Evolutionary conservation across 2,329 filamentous ascomycete species (phyloP).

Genomic region (Trichoderma lentiforme): DNA sequence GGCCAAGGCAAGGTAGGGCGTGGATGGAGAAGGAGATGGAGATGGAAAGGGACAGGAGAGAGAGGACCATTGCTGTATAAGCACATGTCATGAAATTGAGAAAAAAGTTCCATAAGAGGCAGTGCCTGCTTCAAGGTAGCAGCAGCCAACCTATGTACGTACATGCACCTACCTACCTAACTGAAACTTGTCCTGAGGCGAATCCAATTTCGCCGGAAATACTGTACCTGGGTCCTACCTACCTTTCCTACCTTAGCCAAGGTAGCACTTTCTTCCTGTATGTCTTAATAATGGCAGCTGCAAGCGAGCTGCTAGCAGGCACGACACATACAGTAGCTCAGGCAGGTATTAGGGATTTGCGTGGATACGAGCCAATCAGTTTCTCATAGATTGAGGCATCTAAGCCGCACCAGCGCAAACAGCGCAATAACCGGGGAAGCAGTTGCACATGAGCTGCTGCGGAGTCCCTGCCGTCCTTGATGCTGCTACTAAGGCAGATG

Average conservation of each 20-base stretch:
- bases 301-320: conserved; percentile 1
- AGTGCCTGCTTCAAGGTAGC: not conserved
- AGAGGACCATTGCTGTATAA: not conserved
- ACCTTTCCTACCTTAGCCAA: not conserved
- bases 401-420: not conserved
- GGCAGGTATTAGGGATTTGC: not conserved
- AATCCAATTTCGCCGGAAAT: not conserved
- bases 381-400: not conserved
- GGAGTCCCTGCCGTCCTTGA: not conserved
- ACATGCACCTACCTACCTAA: not conserved
- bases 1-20: not conserved
- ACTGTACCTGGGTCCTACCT: not conserved
- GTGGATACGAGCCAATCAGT: not conserved
- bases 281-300: not conserved
- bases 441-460: not conserved
- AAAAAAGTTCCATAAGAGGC: not conserved
- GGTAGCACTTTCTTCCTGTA: not conserved
- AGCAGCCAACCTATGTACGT: not conserved
- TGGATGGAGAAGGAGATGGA: not conserved
- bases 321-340: not conserved
- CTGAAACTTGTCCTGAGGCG: not conserved
- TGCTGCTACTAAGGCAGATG: not conserved
- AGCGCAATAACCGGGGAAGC: not conserved
- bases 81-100: not conserved
- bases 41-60: too few relatives aligned